Evolutionary conservation across 2,329 filamentous ascomycete genomes (phyloP).

Genomic region (Arthrobotrys entomopaga): DNA sequence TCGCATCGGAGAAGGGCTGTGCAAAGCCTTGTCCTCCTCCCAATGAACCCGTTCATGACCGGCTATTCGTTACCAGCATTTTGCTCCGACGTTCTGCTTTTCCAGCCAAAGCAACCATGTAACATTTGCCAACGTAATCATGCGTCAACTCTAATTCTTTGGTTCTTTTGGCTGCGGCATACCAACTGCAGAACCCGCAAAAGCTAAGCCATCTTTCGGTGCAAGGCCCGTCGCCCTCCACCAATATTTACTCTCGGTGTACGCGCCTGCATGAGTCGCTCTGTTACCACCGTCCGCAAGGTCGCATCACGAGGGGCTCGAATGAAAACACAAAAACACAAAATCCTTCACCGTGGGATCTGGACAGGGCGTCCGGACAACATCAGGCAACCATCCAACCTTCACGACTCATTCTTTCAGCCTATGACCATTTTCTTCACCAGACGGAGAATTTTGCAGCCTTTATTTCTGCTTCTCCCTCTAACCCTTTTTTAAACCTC

Average conservation of each 20-base stretch:
- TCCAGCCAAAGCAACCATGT: slow-evolving; percentile 17
- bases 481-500: slow-evolving; percentile 21
- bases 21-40: slow-evolving; percentile 15
- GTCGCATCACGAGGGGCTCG: slow-evolving; percentile 28
- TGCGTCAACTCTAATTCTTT: slow-evolving; percentile 15
- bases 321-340: too few relatives aligned
- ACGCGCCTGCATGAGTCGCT: too few relatives aligned
- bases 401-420: not conserved
- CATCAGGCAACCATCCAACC: slow-evolving; percentile 12
- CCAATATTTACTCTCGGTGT: slow-evolving; percentile 7
- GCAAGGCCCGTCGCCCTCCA: not conserved
- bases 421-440: slow-evolving; percentile 17
- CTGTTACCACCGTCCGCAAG: slow-evolving; percentile 18
- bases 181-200: not conserved
- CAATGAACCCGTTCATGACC: slow-evolving; percentile 18
- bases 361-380: not conserved
- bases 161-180: not conserved
- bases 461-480: slow-evolving; percentile 27
- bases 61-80: slow-evolving; percentile 3
- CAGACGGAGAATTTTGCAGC: slow-evolving; percentile 38
- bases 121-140: slow-evolving; percentile 34
- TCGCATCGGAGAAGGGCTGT: slow-evolving; percentile 23
- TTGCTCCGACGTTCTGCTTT: slow-evolving; percentile 4
- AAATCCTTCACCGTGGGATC: not conserved
- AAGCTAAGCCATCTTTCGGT: slow-evolving; percentile 23